Percentiles rank a stretch among this genome's conserved stretches.
phyloP scores from a whole-genome alignment of 1,139 yeast genomes.

The Protomyces lactucae-debilis region DNA sequence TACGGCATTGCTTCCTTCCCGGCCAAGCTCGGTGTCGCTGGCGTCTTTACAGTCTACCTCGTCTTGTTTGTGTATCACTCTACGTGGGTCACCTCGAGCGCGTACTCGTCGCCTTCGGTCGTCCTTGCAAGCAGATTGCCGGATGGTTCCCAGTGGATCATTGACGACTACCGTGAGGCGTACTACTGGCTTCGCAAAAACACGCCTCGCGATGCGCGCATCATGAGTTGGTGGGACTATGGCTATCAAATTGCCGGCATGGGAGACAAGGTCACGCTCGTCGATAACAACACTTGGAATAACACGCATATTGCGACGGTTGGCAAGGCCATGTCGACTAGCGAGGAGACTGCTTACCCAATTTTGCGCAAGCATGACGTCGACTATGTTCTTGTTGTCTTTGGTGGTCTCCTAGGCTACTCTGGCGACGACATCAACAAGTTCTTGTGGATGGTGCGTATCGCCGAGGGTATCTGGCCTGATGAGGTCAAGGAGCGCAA shows the following conservation, averaged over 20 bases:
- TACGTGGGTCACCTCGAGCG: conserved; percentile 94
- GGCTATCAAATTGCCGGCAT: conserved; percentile 99
- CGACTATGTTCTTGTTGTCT: conserved; percentile 85
- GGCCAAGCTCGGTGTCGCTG: conserved; percentile 59
- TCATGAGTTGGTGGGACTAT: conserved; percentile 99
- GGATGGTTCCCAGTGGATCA: conserved; percentile 78
- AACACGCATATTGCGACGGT: conserved; percentile 99
- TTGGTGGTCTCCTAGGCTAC: conserved; percentile 91
- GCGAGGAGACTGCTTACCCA: conserved; percentile 83
- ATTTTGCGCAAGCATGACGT: conserved; percentile 88
- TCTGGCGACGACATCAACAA: conserved; percentile 97
- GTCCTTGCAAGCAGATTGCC: conserved; percentile 79
- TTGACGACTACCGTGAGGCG: conserved; percentile 98
- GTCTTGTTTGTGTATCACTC: conserved; percentile 85
- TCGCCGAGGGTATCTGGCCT: conserved; percentile 99
- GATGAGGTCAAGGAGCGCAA: conserved; percentile 85
- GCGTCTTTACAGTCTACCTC: conserved; percentile 71
- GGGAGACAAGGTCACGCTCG: conserved; percentile 98
- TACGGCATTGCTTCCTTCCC: conserved; percentile 41
- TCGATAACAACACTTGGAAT: conserved; percentile 99
- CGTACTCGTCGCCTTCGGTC: conserved; percentile 96
- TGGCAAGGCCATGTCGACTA: conserved; percentile 93
- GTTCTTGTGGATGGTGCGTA: conserved; percentile 98
- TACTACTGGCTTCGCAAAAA: conserved; percentile 99
- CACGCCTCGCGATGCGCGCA: conserved; percentile 90